Conservation (phyloP, 495 filamentous ascomycete genomes). For the Penicillium angulare region DNA sequence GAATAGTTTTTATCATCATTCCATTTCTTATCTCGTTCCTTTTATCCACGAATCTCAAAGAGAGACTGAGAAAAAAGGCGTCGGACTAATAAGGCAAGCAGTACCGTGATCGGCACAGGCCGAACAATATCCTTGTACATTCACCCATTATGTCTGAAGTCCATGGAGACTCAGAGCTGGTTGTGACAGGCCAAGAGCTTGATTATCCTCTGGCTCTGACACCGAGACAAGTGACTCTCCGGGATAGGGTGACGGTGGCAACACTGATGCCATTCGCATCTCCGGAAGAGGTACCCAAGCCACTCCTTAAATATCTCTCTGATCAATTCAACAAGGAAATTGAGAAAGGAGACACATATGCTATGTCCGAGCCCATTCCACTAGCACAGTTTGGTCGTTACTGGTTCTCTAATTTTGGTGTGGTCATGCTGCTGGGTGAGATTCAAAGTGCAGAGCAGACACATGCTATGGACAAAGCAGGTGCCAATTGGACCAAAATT, state of each 20-base stretch:
- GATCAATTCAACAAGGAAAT: slow-evolving; percentile 93
- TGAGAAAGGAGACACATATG: slow-evolving; percentile 94
- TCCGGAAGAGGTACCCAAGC: slow-evolving; percentile 67
- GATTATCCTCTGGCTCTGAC: slow-evolving; percentile 67
- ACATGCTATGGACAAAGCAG: slow-evolving; percentile 48
- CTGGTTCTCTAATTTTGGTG: slow-evolving; percentile 95
- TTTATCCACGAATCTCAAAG: not conserved
- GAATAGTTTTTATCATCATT: not conserved
- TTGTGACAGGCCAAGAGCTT: slow-evolving; percentile 44
- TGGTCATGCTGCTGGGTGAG: slow-evolving; percentile 87
- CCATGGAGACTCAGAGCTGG: slow-evolving; percentile 70
- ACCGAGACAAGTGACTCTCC: slow-evolving; percentile 82
- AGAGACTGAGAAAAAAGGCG: not conserved
- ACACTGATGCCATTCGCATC: slow-evolving; percentile 87
- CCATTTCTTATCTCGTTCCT: not conserved
- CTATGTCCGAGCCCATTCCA: slow-evolving; percentile 79
- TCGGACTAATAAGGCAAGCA: slow-evolving; percentile 39
- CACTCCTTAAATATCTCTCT: slow-evolving; percentile 75
- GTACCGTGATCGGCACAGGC: slow-evolving; percentile 38
- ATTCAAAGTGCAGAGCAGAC: slow-evolving; percentile 65
- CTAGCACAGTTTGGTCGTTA: slow-evolving; percentile 77
- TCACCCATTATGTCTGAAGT: slow-evolving; percentile 72
- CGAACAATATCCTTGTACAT: slow-evolving; percentile 16
- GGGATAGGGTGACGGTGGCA: slow-evolving; percentile 86
- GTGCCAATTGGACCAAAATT: slow-evolving; percentile 76